Evolutionary conservation across 331 rosid genomes (phyloP).

Genomic region (Saraca asoca): DNA sequence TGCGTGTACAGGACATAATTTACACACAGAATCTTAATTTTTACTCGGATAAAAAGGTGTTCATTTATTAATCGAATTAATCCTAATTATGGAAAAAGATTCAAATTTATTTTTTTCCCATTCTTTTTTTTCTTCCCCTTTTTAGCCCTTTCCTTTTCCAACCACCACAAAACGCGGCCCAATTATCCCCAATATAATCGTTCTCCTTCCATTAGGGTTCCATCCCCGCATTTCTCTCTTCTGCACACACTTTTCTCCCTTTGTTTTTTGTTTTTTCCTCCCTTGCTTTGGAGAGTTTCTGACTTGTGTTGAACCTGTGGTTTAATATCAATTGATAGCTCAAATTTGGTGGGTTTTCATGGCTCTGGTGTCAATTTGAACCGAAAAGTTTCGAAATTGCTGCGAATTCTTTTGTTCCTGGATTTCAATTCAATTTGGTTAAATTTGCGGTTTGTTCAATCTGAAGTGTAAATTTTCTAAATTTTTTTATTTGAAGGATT

Average conservation of each 20-base stretch:
- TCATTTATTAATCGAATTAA: not conserved
- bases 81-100: constrained; percentile 25
- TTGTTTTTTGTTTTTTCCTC: not conserved
- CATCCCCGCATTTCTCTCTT: constrained; percentile 23
- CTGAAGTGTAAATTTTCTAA: not conserved
- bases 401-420: not conserved
- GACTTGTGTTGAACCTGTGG: not conserved
- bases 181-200: constrained; percentile 42
- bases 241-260: not conserved
- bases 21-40: constrained; percentile 14
- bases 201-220: constrained; percentile 44
- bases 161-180: constrained; percentile 57
- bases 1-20: constrained; percentile 24
- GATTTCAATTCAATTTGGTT: not conserved
- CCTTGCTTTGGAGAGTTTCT: constrained; percentile 15
- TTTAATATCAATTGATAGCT: constrained; percentile 9
- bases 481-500: not conserved
- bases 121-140: constrained; percentile 18
- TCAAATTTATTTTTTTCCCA: not conserved
- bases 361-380: not conserved
- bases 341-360: constrained; percentile 6
- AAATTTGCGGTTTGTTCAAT: not conserved
- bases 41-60: constrained; percentile 9
- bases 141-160: constrained; percentile 28
- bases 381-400: not conserved